Evolutionary conservation across 306 rosid genomes (phyloP).

Genomic region (Luffa aegyptiaca): DNA sequence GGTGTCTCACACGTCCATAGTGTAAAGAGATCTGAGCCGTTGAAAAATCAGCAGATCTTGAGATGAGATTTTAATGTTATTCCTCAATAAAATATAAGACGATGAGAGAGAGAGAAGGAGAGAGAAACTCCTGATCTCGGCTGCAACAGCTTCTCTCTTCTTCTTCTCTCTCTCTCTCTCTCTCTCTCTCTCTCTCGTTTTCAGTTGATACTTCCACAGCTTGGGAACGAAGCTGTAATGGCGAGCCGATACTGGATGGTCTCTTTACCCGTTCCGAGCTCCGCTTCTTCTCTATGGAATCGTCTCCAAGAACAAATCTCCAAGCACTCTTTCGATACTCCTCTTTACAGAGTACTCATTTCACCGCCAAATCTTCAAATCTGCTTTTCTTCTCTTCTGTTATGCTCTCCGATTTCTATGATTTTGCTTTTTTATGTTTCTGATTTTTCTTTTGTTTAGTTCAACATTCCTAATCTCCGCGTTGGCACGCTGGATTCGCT

Average conservation of each 20-base stretch:
- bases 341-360: constrained; percentile 61
- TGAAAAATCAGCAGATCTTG: neutral
- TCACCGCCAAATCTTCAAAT: constrained; percentile 21
- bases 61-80: neutral
- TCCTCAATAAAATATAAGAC: neutral
- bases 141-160: neutral
- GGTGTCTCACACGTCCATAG: neutral
- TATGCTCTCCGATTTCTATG: neutral
- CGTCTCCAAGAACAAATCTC: constrained; percentile 78
- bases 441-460: constrained; percentile 26
- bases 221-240: constrained; percentile 28
- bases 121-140: constrained; percentile 17
- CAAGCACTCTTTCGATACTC: constrained; percentile 92
- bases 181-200: neutral
- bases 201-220: neutral
- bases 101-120: constrained; percentile 10
- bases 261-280: constrained; percentile 69
- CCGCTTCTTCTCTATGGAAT: constrained; percentile 68
- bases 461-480: constrained; percentile 84
- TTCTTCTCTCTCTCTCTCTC: neutral
- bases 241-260: constrained; percentile 91
- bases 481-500: constrained; percentile 97
- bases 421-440: neutral
- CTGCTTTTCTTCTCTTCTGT: neutral
- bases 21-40: constrained; percentile 5